These are phyloP conservation scores for Glaciozyma martinii DNA, from an alignment of 768 basidiomycete genomes.

Conservation along the genomic window DNA sequence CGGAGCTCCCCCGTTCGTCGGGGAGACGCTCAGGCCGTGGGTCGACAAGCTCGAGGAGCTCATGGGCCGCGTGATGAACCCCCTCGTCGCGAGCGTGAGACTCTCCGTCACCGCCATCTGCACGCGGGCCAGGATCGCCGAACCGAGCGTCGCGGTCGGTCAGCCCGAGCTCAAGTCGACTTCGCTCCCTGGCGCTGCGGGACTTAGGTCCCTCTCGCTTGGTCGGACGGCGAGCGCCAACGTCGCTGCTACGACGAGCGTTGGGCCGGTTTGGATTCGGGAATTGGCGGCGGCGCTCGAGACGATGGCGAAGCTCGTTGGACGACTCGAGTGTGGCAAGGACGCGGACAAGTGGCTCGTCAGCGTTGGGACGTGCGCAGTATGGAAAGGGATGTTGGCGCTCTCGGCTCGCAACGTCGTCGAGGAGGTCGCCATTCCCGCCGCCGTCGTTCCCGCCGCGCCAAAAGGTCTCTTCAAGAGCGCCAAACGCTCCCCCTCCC, in stretches of 20 bases:
- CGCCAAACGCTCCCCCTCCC: slow-evolving; percentile 24
- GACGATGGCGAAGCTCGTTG: slow-evolving; percentile 22
- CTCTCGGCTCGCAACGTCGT: slow-evolving; percentile 9
- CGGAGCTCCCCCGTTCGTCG: slow-evolving; percentile 25
- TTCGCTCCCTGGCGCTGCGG: too few species aligned
- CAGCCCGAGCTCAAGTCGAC: not conserved
- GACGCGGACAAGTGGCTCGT: slow-evolving; percentile 35
- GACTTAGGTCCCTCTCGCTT: slow-evolving; percentile 18
- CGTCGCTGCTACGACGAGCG: not conserved
- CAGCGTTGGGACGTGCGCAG: slow-evolving; percentile 24
- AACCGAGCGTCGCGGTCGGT: not conserved
- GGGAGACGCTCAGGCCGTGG: slow-evolving; percentile 34
- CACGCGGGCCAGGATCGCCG: not conserved
- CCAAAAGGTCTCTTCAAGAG: slow-evolving; percentile 12
- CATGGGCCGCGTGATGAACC: slow-evolving; percentile 30
- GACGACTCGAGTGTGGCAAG: slow-evolving; percentile 20
- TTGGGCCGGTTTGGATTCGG: slow-evolving; percentile 28
- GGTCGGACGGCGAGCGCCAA: not conserved
- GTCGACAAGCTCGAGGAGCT: slow-evolving; percentile 32
- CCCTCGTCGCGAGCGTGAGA: slow-evolving; percentile 26
- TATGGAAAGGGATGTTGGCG: slow-evolving; percentile 35
- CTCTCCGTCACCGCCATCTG: slow-evolving; percentile 14
- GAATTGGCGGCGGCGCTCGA: slow-evolving; percentile 28
- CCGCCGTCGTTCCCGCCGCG: not conserved
- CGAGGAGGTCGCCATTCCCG: not conserved